phyloP scores from a whole-genome alignment of 768 basidiomycete species.

The Auriscalpium microsporum region DNA sequence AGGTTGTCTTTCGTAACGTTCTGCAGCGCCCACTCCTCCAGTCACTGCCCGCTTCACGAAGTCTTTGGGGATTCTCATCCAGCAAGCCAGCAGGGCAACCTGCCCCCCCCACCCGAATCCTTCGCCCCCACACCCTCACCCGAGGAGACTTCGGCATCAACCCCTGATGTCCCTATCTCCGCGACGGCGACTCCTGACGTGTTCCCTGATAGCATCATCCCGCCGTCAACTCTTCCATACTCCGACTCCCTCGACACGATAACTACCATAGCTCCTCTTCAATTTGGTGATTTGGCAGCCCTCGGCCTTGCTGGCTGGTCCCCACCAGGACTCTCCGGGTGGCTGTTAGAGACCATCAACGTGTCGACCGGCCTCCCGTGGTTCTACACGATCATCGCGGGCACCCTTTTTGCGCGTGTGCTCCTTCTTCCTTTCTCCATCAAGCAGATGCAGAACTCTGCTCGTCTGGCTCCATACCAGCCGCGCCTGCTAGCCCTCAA shows the following conservation, averaged over 20 bases:
- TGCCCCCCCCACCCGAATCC: too few relatives aligned
- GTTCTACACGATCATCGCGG: constrained; percentile 73
- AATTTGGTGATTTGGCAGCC: constrained; percentile 65
- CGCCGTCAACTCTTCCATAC: neutral
- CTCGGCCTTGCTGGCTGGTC: constrained; percentile 57
- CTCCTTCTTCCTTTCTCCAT: constrained; percentile 55
- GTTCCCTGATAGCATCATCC: neutral
- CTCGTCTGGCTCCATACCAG: constrained; percentile 53
- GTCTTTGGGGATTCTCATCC: too few relatives aligned
- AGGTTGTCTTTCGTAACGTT: too few relatives aligned
- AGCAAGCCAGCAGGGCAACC: too few relatives aligned
- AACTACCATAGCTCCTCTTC: constrained; percentile 35
- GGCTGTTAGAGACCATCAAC: constrained; percentile 60
- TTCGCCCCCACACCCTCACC: too few relatives aligned
- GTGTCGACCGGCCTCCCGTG: constrained; percentile 67
- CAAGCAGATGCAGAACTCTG: constrained; percentile 45
- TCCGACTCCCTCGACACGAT: neutral
- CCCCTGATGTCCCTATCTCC: neutral
- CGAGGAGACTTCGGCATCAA: too few relatives aligned
- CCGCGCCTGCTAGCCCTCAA: constrained; percentile 48
- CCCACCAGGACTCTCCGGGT: constrained; percentile 55
- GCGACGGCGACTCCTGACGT: neutral
- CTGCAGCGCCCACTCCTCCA: too few relatives aligned
- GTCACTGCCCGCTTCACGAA: too few relatives aligned
- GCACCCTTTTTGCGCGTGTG: constrained; percentile 53